These are phyloP conservation scores for Penicillium sp. DNA, from an alignment of 2,329 filamentous ascomycete species.

Conservation along the genomic window DNA sequence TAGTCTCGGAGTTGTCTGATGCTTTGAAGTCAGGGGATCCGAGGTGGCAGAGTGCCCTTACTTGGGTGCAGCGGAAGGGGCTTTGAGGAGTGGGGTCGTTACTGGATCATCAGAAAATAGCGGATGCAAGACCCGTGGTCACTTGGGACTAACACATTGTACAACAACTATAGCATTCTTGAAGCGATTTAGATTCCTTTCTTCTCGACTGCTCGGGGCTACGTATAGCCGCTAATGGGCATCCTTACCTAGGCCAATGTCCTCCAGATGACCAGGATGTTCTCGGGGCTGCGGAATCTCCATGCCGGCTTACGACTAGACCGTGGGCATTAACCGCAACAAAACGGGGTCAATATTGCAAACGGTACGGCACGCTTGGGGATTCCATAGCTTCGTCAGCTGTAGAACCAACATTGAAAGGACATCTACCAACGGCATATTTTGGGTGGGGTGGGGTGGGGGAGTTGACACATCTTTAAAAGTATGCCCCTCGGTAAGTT, in stretches of 20 bases:
- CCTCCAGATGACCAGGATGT: background rate
- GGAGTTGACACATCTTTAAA: background rate
- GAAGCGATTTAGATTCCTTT: background rate
- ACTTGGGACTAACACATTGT: conserved; percentile 7
- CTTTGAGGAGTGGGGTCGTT: background rate
- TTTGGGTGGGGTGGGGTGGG: background rate
- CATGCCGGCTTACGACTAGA: conserved; percentile 44
- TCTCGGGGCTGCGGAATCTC: background rate
- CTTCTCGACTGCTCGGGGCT: background rate
- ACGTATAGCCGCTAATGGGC: conserved; percentile 4
- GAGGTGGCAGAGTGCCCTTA: conserved; percentile 9
- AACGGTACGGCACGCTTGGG: background rate
- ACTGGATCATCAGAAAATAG: background rate
- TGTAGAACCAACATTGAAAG: conserved; percentile 39
- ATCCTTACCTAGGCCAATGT: conserved; percentile 18
- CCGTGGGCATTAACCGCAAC: conserved; percentile 38
- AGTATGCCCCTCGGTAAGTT: background rate
- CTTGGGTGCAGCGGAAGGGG: conserved; percentile 10
- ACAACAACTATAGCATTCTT: conserved; percentile 5
- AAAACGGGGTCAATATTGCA: conserved; percentile 7
- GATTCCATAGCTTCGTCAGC: conserved; percentile 39
- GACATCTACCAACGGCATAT: conserved; percentile 26
- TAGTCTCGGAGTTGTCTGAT: conserved; percentile 14
- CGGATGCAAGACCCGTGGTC: background rate
- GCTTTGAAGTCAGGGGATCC: conserved; percentile 5